Percentiles rank a stretch among this genome's conserved stretches.
Conservation (phyloP, 352 stramenopile genomes). For the Phytopythium cucurbitacearum region DNA sequence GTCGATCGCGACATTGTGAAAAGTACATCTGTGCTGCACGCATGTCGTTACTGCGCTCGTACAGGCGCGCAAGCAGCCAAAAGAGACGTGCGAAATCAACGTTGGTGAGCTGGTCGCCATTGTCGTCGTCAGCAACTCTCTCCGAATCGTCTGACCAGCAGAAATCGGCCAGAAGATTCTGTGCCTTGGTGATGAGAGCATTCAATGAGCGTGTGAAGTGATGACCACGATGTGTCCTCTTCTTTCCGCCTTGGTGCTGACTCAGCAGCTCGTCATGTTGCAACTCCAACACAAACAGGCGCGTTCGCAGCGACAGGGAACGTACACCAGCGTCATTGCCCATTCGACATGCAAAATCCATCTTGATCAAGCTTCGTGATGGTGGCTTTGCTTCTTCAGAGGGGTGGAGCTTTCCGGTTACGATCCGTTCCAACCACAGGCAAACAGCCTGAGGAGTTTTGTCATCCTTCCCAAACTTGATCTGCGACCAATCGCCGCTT, state of each 20-base stretch:
- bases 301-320: constrained; percentile 29
- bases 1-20: constrained; percentile 39
- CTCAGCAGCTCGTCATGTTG: constrained; percentile 42
- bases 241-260: constrained; percentile 17
- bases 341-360: not conserved
- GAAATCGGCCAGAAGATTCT: constrained; percentile 41
- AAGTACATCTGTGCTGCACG: constrained; percentile 51
- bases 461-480: constrained; percentile 23
- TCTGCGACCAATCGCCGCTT: constrained; percentile 49
- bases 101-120: not conserved
- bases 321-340: not conserved
- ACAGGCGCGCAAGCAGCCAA: constrained; percentile 52
- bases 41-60: constrained; percentile 35
- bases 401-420: constrained; percentile 29
- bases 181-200: constrained; percentile 18
- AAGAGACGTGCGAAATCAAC: constrained; percentile 35
- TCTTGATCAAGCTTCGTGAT: not conserved
- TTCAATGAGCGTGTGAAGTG: constrained; percentile 19
- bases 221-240: constrained; percentile 5
- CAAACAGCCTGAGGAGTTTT: constrained; percentile 41
- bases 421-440: constrained; percentile 52
- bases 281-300: constrained; percentile 59
- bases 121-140: not conserved
- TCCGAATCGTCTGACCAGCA: constrained; percentile 28
- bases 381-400: constrained; percentile 4